Conservation (phyloP, 768 basidiomycete genomes). For the Pleurotus citrinopileatus region DNA sequence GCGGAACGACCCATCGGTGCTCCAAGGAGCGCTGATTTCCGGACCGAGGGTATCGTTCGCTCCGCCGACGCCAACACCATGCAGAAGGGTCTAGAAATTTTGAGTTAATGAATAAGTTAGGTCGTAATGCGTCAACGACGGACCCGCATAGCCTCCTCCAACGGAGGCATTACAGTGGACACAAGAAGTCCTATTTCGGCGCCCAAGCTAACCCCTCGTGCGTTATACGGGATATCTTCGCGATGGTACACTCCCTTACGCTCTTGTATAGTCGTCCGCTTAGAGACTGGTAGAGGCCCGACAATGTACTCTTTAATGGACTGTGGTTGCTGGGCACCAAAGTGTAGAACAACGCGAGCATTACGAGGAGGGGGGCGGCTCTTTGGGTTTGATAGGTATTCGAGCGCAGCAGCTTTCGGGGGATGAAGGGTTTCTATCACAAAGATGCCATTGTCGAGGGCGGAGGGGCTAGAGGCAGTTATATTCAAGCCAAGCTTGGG, state of each 20-base stretch:
- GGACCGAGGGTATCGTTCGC: slow-evolving; percentile 48
- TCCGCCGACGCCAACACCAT: slow-evolving; percentile 37
- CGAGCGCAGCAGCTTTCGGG: slow-evolving; percentile 42
- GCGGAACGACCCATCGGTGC: slow-evolving; percentile 60
- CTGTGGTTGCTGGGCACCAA: slow-evolving; percentile 39
- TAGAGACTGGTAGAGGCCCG: slow-evolving; percentile 51
- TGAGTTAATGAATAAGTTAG: neutral
- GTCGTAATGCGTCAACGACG: slow-evolving; percentile 9
- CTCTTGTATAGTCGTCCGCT: slow-evolving; percentile 34
- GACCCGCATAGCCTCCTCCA: slow-evolving; percentile 41
- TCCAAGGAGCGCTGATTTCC: slow-evolving; percentile 47
- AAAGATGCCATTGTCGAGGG: slow-evolving; percentile 50
- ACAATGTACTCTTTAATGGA: slow-evolving; percentile 54
- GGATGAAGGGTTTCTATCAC: slow-evolving; percentile 50
- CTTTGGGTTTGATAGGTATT: slow-evolving; percentile 37
- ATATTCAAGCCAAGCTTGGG: slow-evolving; percentile 46
- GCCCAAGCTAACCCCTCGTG: slow-evolving; percentile 33
- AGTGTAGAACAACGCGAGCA: slow-evolving; percentile 50
- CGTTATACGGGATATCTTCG: slow-evolving; percentile 51
- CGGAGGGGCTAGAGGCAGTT: slow-evolving; percentile 24
- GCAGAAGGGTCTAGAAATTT: slow-evolving; percentile 43
- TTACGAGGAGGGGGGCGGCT: slow-evolving; percentile 30
- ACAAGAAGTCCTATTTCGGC: slow-evolving; percentile 30
- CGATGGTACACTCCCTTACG: slow-evolving; percentile 52
- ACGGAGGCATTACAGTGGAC: slow-evolving; percentile 26